Conservation (phyloP, 176 grass and related monocot species). For the Oryza australiensis region DNA sequence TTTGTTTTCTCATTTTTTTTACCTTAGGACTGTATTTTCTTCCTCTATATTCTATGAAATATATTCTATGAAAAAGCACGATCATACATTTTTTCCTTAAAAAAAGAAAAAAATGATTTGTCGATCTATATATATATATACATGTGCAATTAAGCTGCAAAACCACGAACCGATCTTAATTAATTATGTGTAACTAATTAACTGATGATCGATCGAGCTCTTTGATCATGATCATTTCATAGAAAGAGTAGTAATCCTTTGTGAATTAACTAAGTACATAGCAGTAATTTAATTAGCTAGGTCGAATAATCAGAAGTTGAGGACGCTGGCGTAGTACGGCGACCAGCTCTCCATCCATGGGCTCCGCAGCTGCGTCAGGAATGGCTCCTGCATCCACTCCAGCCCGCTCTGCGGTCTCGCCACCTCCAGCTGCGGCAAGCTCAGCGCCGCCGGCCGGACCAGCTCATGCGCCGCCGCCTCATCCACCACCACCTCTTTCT, state of each 20-base stretch:
- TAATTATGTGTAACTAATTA: background rate
- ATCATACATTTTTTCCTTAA: no score
- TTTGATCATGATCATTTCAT: background rate
- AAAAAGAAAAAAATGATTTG: background rate
- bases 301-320: conserved; percentile 68
- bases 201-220: background rate
- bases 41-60: no score
- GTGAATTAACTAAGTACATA: background rate
- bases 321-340: conserved; percentile 62
- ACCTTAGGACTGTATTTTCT: no score
- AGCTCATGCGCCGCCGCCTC: background rate
- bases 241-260: background rate
- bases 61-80: no score
- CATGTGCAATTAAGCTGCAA: background rate
- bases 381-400: conserved; percentile 87
- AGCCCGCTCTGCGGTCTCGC: conserved; percentile 31
- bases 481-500: conserved; percentile 37
- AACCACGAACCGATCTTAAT: background rate
- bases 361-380: conserved; percentile 78
- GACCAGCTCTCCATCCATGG: conserved; percentile 85
- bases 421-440: conserved; percentile 70
- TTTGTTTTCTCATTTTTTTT: no score
- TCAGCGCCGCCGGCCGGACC: conserved; percentile 23
- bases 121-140: background rate
- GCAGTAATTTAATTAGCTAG: background rate